Percentiles rank a stretch among this genome's conserved stretches.
Conservation (phyloP, 2,329 filamentous ascomycete genomes). For the Sclerotinia glacialis region DNA sequence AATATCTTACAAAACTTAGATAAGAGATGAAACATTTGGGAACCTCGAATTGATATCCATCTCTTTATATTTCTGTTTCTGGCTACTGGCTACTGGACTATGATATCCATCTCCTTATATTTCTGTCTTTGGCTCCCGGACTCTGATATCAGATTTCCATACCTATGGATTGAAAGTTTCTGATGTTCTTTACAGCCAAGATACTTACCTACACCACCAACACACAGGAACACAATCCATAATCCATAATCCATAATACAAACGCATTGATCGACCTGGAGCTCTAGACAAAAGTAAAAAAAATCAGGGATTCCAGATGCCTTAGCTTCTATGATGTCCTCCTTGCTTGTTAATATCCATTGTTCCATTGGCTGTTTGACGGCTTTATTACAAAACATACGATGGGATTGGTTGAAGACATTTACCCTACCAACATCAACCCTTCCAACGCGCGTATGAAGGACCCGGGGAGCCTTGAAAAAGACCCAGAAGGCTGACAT, state of each 20-base stretch:
- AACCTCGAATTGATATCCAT: too few relatives aligned
- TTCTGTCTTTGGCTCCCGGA: too few relatives aligned
- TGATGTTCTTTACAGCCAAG: neutral
- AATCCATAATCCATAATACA: neutral
- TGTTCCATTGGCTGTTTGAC: neutral
- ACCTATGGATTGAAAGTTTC: neutral
- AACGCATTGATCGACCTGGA: conserved; percentile 7
- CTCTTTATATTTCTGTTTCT: too few relatives aligned
- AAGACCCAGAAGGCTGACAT: neutral
- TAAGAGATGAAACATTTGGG: neutral
- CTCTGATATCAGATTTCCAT: neutral
- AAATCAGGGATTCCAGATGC: neutral
- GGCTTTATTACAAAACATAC: conserved; percentile 1
- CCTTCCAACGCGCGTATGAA: neutral
- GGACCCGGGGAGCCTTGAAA: neutral
- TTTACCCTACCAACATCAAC: neutral
- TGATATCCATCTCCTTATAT: too few relatives aligned
- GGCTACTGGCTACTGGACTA: too few relatives aligned
- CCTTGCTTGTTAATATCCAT: conserved; percentile 9
- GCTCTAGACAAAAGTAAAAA: neutral
- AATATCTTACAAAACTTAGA: neutral
- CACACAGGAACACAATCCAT: neutral
- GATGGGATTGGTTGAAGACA: neutral
- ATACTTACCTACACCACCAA: neutral
- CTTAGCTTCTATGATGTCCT: neutral